Evolutionary conservation across 169 alveolate species (phyloP), one percentile per base, ranked within the genome.

Genomic region (Theileria sp.): DNA sequence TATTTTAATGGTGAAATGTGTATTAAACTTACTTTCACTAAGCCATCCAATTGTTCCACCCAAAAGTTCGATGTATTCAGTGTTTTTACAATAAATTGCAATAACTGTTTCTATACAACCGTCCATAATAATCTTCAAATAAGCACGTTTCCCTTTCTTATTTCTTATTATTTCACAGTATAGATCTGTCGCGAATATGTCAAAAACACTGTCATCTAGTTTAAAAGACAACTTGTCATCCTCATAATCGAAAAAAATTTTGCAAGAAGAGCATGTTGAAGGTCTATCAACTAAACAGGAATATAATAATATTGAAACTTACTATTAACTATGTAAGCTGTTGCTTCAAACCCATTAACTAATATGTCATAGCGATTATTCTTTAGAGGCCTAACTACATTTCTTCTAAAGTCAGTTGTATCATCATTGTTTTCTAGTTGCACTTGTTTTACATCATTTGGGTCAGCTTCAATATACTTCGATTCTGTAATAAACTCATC

Each of bases 1-100:
- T 44, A 44, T 44, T 44, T 44, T 4, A 0, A 44, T 44, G 8
- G 36, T 44, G 1, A 8, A 44, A 13, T 44, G 4, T 44, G 54
- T 44, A 44, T 44, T 17, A 21, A 25, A 58, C 67, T 13, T 54
- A 71, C 56, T 15, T 0, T 71, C 54, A 19, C 61, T 54, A 9
- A 54, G 80, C 88, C 88, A 77, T 3, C 88, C 88, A 12, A 82
- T 73, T 15, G 88, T 82, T 8, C 86, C 88, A 28, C 84, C 88
- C 50, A 82, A 69, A 8, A 82, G 68, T 56, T 82, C 71, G 26
- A 82, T 65, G 76, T 75, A 61, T 34, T 78, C 65, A 13, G 66
- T 81, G 34, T 30, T 44, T 7, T 73, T 26, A 30, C 84, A 66
- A 51, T 82, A 84, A 9, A 82, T 65, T 17, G 77, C 88, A 38